Evolutionary conservation across 192 early-diverging fungal species (phyloP), one percentile per base, ranked within the genome.

Genomic region (Linnemannia hyalina): DNA sequence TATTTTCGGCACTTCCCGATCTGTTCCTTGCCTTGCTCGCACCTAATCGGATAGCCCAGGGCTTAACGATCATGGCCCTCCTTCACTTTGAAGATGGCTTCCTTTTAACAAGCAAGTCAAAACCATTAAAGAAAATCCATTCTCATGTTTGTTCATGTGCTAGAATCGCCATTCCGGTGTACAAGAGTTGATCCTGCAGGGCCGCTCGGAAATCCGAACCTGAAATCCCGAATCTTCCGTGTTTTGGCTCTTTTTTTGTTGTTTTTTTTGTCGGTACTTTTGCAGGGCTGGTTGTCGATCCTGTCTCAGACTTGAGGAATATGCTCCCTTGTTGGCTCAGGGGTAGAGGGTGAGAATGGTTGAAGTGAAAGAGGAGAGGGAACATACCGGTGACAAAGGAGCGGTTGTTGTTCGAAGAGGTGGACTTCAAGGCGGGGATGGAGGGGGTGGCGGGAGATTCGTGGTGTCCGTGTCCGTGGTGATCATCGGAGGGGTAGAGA

Each of bases 301-400:
- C 60, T 13, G 60, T 65, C 2, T 65, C 29, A 15, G 2, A 32
- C 9, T 65, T 32, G 60, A 11, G 15, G 10, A 26, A 32, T 29
- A 32, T 11, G 60, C 32, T 26, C 26, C 13, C 35, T 65, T 7
- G n/a, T 65, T 32, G 60, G 29, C 32, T 35, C 60, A 13, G n/a
- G 55, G 10, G n/a, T 23, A 26, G 2, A 32, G 11, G 29, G 13
- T 0, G 13, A 11, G 29, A 65, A 29, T 65, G 20, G 22, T 55
- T 26, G 32, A 13, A 63, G 11, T 52, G 74, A n/a, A 2, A 35
- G 3, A 40, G 18, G 23, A 36, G 5, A 52, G 49, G 44, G 26
- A 73, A 78, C 87, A 74, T 84, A 93, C 92, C 92, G 82, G 89
- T 91, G 52, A 93, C 80, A 60, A 80, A 80, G 68, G 89, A 82